Percentiles rank a stretch among this genome's conserved stretches.
These are phyloP conservation scores for Globisporangium parvum DNA, from an alignment of 352 stramenopile genomes.

Conservation along the genomic window DNA sequence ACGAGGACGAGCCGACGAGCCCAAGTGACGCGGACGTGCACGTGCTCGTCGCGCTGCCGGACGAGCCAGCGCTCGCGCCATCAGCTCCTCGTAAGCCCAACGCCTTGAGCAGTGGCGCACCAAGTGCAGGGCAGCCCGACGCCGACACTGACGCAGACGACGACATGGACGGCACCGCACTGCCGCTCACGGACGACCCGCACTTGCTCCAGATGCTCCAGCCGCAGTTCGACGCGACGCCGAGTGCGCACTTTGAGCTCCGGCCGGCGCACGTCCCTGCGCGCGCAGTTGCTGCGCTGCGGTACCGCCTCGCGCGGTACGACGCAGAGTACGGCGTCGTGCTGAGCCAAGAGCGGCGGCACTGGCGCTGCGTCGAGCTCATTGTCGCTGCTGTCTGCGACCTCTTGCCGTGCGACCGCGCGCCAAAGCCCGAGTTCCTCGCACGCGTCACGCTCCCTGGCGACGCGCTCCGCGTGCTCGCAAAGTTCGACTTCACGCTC, in stretches of 20 bases:
- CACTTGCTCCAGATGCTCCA: background rate
- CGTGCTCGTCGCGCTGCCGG: background rate
- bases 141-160: background rate
- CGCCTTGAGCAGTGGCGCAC: no score
- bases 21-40: background rate
- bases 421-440: background rate
- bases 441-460: background rate
- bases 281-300: background rate
- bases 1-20: no score
- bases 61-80: background rate
- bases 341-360: background rate
- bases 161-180: background rate
- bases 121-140: background rate
- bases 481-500: background rate
- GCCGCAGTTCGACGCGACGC: background rate
- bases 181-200: slow-evolving; percentile 1
- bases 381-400: background rate
- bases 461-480: background rate
- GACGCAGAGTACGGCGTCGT: background rate
- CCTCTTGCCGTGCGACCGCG: background rate
- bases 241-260: background rate
- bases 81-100: background rate
- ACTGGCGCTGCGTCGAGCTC: background rate
- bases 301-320: background rate
- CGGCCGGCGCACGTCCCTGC: background rate